Base-by-base conservation (phyloP, 176 grass and related monocot species). In the Secale cereale region DNA sequence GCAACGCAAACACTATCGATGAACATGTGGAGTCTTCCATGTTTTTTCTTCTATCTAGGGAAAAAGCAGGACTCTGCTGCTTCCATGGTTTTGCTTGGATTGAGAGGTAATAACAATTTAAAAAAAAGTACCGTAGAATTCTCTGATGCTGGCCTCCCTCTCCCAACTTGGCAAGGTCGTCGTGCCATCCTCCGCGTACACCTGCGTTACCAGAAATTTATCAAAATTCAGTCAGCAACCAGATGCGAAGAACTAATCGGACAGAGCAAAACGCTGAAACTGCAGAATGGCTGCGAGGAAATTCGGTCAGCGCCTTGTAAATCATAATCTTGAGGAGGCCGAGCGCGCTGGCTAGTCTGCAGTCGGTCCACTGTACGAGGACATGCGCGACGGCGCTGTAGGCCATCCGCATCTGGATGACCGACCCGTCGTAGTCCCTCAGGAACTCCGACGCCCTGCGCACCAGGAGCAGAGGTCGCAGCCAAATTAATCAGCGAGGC, bases 401-500 rank as follows among this genome's bases (percentile, higher is more conserved):
- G 16, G 90, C 87, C 83, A 92, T 68, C 75, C 87, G 83, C 90
- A 92, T 92, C 90, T 92, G 90, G 29, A 92, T 82, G 25, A 88
- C 70, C 3, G 90, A 85, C 8, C 83, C 90, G 33, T 89, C 90
- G 63, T 92, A 86, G 65, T 88, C 90, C 10, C 87, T 60, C 70
- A 86, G 62, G 52, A 89, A 86, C 41, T 85, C 67, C 41, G 84
- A 86, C 45, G 90, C 87, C 80, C 90, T 92, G 80, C 67, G 37
- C 26, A n/a, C 73, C 5, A 50, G 10, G 54, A 78, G n/a, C 19
- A 29, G 27, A 12, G 25, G 30, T 8, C 10, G 65, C 41, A 59
- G 3, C 33, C 20, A 28, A 45, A 72, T 26, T 48, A 6, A 16
- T 4, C 59, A 81, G 23, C 28, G 6, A 50, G 8, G 19, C 62